Evolutionary conservation across 192 early-diverging fungal genomes (phyloP).

Genomic region (Oehlia diaphana): DNA sequence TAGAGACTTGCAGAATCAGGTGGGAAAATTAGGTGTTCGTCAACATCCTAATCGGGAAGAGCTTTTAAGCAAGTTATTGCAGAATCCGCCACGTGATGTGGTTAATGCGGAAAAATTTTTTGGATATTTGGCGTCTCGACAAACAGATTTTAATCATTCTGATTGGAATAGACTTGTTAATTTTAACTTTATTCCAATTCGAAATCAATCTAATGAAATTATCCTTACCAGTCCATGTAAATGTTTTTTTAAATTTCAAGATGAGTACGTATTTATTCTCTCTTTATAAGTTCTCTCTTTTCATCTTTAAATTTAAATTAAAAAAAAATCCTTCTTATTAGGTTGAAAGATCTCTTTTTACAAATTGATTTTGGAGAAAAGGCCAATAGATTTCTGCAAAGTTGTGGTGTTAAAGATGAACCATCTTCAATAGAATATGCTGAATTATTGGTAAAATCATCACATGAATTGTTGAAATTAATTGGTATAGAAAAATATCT

Average conservation of each 20-base stretch:
- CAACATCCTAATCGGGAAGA: slow-evolving; percentile 52
- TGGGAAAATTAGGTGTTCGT: slow-evolving; percentile 64
- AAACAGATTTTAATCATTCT: slow-evolving; percentile 51
- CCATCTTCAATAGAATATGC: slow-evolving; percentile 76
- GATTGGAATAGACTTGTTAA: slow-evolving; percentile 57
- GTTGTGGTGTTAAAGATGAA: slow-evolving; percentile 82
- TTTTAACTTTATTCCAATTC: slow-evolving; percentile 65
- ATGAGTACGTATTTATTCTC: neutral
- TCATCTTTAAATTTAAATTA: too few relatives aligned
- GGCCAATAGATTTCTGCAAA: slow-evolving; percentile 75
- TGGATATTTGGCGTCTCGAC: slow-evolving; percentile 64
- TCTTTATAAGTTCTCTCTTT: too few relatives aligned
- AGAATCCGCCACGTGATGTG: slow-evolving; percentile 31
- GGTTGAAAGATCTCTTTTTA: slow-evolving; percentile 53
- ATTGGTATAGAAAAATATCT: slow-evolving; percentile 65
- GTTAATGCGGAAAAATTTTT: slow-evolving; percentile 58
- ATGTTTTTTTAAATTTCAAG: neutral
- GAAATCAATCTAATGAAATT: neutral
- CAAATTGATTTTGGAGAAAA: slow-evolving; percentile 69
- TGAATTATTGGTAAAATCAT: slow-evolving; percentile 57
- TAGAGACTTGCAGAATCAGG: slow-evolving; percentile 46
- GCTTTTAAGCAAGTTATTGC: slow-evolving; percentile 41
- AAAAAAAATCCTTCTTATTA: slow-evolving; percentile 38
- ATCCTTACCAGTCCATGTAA: too few relatives aligned
- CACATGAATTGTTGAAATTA: slow-evolving; percentile 56